phyloP scores from a whole-genome alignment of 768 basidiomycete species.

The Lanmaoa rubissima region DNA sequence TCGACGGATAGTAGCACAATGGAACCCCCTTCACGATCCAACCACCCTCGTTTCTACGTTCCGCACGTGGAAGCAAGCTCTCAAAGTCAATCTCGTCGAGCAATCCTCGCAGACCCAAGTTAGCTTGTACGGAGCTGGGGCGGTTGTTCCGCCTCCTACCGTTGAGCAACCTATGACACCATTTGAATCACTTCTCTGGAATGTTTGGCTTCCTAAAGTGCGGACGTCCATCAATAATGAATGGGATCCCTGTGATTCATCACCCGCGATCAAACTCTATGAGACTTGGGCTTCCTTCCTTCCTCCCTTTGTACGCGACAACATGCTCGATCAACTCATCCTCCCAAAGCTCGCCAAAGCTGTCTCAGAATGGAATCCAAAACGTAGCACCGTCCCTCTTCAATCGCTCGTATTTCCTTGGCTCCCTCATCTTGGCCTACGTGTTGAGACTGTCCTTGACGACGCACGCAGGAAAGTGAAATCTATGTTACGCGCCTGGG shows the following conservation, averaged over 20 bases:
- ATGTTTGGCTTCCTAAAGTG: slow-evolving; percentile 93
- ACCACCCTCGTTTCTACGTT: slow-evolving; percentile 61
- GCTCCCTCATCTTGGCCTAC: slow-evolving; percentile 83
- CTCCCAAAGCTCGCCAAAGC: slow-evolving; percentile 89
- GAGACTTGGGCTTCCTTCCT: slow-evolving; percentile 87
- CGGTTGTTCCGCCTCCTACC: slow-evolving; percentile 29
- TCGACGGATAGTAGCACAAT: slow-evolving; percentile 67
- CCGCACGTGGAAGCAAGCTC: slow-evolving; percentile 63
- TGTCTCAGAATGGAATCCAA: slow-evolving; percentile 79
- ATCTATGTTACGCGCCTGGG: slow-evolving; percentile 74
- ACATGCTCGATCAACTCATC: slow-evolving; percentile 92
- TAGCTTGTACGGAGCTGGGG: slow-evolving; percentile 55
- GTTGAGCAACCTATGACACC: slow-evolving; percentile 80
- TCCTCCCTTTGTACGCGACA: slow-evolving; percentile 90
- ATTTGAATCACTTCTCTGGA: slow-evolving; percentile 94
- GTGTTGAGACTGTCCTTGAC: slow-evolving; percentile 81
- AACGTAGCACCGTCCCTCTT: slow-evolving; percentile 55
- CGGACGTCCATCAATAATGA: slow-evolving; percentile 93
- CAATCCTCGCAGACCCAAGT: slow-evolving; percentile 45
- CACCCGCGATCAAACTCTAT: slow-evolving; percentile 77
- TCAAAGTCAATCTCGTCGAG: slow-evolving; percentile 55
- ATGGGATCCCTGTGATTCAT: slow-evolving; percentile 75
- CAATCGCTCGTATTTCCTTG: slow-evolving; percentile 91
- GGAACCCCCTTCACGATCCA: slow-evolving; percentile 86
- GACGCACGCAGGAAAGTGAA: slow-evolving; percentile 88